phyloP scores from a whole-genome alignment of 495 filamentous ascomycete genomes.

The Chaetomidium leptoderma region DNA sequence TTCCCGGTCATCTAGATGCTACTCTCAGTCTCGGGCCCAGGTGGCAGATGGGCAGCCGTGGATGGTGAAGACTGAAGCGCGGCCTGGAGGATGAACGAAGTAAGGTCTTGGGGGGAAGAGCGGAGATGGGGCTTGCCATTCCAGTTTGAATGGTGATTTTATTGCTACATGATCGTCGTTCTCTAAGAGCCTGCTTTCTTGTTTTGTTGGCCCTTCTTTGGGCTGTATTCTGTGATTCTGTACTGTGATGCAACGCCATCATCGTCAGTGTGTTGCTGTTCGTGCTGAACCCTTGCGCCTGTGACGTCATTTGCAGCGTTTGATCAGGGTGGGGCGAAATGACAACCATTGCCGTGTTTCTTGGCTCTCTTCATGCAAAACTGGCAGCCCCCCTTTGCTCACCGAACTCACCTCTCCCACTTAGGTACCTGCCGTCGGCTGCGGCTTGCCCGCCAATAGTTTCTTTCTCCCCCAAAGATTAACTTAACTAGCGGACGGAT shows the following conservation, averaged over 20 bases:
- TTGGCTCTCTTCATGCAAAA: no score
- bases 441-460: no score
- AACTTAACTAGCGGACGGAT: no score
- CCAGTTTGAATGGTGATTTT: neutral
- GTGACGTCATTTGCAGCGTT: neutral
- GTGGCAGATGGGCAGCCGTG: no score
- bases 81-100: neutral
- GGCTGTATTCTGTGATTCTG: no score
- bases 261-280: neutral
- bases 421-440: no score
- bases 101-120: neutral
- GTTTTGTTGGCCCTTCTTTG: neutral
- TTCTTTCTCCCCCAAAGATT: no score
- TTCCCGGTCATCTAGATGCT: no score
- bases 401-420: no score
- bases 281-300: neutral
- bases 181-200: neutral
- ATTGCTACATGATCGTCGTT: neutral
- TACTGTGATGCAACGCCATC: constrained; percentile 2
- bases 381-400: no score
- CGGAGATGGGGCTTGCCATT: neutral
- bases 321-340: neutral
- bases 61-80: neutral
- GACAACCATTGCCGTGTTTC: neutral
- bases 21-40: no score